Evolutionary conservation across 148 eudicot species (phyloP), one percentile per base, ranked within the genome.

Genomic region (Amaranthus cruentus): DNA sequence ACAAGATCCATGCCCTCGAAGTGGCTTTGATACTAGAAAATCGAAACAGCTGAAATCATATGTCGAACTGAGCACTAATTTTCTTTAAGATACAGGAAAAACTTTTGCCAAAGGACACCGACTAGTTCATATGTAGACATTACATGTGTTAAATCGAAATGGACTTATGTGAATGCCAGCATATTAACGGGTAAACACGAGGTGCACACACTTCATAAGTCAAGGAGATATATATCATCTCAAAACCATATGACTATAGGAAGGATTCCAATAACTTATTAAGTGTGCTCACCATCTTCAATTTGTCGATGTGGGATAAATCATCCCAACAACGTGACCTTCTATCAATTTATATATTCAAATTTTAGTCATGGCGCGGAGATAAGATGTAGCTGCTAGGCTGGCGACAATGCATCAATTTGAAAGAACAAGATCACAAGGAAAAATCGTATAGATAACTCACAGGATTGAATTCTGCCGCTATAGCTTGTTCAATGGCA

Each of bases 381-480:
- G 18, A 53, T 15, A 14, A 54, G 15, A 44, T 53, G 55, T 44
- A 18, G 47, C 42, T 15, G 54, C 46, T 54, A 51, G 47, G 10
- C n/a, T 73, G n/a, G 52, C 11, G 9, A 54, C 12, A 61, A 7
- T 48, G 12, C 15, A 28, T 57, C 63, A 60, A 15, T 21, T 15
- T 46, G 6, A 15, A 47, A 28, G 13, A 42, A 4, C 58, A 10
- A 68, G 50, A 28, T 28, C 38, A 73, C 51, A 43, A 15, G 43
- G 7, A 52, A 46, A 12, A 72, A 47, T 43, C 43, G 54, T 44
- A 3, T 28, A 7, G 18, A 58, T 4, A 71, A 82, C 96, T 66
- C 79, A 95, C 99, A 70, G 99, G 99, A 85, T 88, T 95, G 70
- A 95, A 95, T 49, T 75, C 73, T 68, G 93, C 76, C 52, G 93